phyloP scores from a whole-genome alignment of 257 asterid species.

The Penstemon barbatus region DNA sequence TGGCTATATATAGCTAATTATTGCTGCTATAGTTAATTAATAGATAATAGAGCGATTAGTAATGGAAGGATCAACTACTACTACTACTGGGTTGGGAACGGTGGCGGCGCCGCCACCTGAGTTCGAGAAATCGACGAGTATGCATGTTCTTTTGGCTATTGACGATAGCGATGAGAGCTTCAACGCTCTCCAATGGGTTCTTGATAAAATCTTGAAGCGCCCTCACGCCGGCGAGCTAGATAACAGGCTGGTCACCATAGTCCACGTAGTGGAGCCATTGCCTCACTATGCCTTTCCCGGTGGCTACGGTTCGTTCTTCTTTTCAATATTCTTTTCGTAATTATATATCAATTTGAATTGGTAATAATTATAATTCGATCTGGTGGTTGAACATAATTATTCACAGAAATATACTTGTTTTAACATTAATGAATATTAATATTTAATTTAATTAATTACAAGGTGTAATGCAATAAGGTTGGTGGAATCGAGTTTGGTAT shows the following conservation, averaged over 20 bases:
- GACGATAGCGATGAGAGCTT: constrained; percentile 77
- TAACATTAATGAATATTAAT: too few species aligned
- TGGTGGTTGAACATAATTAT: too few species aligned
- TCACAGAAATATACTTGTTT: too few species aligned
- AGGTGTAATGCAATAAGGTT: too few species aligned
- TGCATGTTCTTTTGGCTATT: constrained; percentile 55
- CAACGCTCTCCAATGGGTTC: constrained; percentile 54
- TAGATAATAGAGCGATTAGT: too few species aligned
- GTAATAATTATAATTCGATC: too few species aligned
- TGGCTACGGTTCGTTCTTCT: constrained; percentile 40
- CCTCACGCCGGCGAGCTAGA: background rate
- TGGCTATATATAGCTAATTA: too few species aligned
- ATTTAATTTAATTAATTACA: too few species aligned
- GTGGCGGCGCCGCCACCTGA: constrained; percentile 17
- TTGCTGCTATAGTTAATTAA: too few species aligned
- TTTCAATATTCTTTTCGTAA: background rate
- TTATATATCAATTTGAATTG: background rate
- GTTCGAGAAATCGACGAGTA: constrained; percentile 14
- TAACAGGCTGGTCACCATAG: constrained; percentile 41
- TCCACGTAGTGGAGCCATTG: constrained; percentile 51
- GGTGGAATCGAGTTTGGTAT: too few species aligned
- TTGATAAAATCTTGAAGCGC: constrained; percentile 43
- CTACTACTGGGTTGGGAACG: background rate
- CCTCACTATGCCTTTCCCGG: constrained; percentile 63
- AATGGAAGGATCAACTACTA: constrained; percentile 15